Conservation (phyloP, 140 eudicot genomes). For the Oenanthe javanica region DNA sequence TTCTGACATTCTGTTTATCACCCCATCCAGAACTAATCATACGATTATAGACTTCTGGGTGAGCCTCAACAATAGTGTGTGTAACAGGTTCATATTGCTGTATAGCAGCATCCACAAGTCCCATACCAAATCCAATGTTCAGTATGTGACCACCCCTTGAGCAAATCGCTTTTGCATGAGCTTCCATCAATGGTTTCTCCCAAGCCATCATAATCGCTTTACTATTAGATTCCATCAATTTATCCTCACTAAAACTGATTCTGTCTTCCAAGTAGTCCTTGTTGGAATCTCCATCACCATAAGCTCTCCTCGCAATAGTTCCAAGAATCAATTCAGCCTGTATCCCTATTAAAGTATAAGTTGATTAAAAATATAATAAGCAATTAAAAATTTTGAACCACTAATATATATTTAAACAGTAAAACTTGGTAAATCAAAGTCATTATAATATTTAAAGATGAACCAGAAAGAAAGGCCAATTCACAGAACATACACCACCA, state of each 20-base stretch:
- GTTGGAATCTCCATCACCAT: slow-evolving; percentile 33
- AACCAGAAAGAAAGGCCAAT: background rate
- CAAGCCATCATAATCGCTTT: slow-evolving; percentile 99
- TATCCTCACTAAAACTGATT: slow-evolving; percentile 85
- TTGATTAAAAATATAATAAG: background rate
- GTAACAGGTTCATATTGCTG: slow-evolving; percentile 57
- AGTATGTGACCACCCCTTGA: slow-evolving; percentile 70
- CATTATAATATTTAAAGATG: background rate
- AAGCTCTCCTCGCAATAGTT: slow-evolving; percentile 77
- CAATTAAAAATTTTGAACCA: background rate
- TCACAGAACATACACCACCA: background rate
- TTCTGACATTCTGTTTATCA: slow-evolving; percentile 72
- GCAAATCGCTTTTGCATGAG: slow-evolving; percentile 91
- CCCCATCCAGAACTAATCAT: slow-evolving; percentile 84
- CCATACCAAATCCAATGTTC: slow-evolving; percentile 97
- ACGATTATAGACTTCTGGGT: slow-evolving; percentile 75
- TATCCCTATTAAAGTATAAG: slow-evolving; percentile 38
- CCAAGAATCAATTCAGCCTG: slow-evolving; percentile 93
- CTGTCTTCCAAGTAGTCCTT: slow-evolving; percentile 79
- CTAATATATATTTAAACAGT: background rate
- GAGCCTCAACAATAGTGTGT: slow-evolving; percentile 92
- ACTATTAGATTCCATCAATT: slow-evolving; percentile 81
- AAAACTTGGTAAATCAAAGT: background rate
- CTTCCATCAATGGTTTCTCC: slow-evolving; percentile 96
- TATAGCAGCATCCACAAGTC: slow-evolving; percentile 89